A percentile compares a stretch with the other conserved stretches of the same genome.
phyloP scores from a whole-genome alignment of 805 yeast genomes.

The Ogataea paraovalis region DNA sequence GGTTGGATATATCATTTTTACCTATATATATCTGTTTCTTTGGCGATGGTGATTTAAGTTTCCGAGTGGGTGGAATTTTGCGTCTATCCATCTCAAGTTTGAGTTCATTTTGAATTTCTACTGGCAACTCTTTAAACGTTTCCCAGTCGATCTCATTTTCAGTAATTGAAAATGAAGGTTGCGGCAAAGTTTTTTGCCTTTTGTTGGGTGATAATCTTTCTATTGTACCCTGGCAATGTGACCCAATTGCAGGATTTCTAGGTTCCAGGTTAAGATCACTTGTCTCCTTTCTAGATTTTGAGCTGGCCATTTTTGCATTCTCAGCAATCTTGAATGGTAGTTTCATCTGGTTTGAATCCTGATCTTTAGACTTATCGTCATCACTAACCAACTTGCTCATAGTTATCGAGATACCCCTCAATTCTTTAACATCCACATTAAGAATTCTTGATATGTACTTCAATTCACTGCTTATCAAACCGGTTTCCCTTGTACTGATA shows the following conservation, averaged over 20 bases:
- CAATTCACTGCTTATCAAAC: slow-evolving; percentile 57
- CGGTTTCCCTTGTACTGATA: slow-evolving; percentile 53
- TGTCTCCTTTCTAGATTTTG: too few relatives aligned
- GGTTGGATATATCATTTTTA: slow-evolving; percentile 15
- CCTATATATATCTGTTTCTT: slow-evolving; percentile 10
- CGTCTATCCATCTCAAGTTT: slow-evolving; percentile 47
- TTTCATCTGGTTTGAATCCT: slow-evolving; percentile 28
- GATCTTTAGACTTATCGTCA: slow-evolving; percentile 16
- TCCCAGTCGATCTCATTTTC: slow-evolving; percentile 51
- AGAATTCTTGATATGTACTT: slow-evolving; percentile 52
- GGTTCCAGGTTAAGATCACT: too few relatives aligned
- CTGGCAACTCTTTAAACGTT: slow-evolving; percentile 63
- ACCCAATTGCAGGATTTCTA: too few relatives aligned
- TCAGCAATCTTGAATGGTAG: slow-evolving; percentile 28
- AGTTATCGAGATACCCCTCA: slow-evolving; percentile 77
- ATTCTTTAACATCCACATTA: slow-evolving; percentile 52
- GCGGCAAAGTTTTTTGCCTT: not conserved
- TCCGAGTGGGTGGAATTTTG: slow-evolving; percentile 3
- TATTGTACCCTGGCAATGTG: too few relatives aligned
- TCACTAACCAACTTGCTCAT: slow-evolving; percentile 53
- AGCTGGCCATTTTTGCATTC: not conserved
- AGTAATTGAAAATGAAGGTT: slow-evolving; percentile 1
- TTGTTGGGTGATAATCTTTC: not conserved
- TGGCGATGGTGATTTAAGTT: slow-evolving; percentile 22
- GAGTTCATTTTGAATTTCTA: slow-evolving; percentile 61